phyloP scores from a whole-genome alignment of 169 alveolate species.

The Theileria luwenshuni region DNA sequence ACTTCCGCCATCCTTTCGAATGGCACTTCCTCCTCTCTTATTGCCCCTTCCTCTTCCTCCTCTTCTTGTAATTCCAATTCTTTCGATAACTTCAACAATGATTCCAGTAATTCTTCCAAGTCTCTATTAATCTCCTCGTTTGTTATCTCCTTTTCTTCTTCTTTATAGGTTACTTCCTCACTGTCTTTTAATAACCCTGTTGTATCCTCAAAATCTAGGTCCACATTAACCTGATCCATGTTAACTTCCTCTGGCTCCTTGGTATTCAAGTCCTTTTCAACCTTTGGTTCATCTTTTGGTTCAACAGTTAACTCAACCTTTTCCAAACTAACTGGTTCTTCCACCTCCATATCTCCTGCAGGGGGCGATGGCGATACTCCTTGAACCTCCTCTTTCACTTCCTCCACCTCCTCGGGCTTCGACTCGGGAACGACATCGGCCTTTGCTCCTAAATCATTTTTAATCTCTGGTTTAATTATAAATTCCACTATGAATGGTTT shows the following conservation, averaged over 20 bases:
- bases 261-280: not conserved
- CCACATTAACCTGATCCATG: conserved; percentile 17
- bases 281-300: not conserved
- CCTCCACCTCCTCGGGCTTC: not conserved
- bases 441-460: not conserved
- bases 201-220: conserved; percentile 6
- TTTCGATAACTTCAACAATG: conserved; percentile 20
- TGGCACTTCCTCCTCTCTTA: conserved; percentile 67
- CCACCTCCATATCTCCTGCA: not conserved
- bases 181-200: not conserved
- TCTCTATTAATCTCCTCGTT: not conserved
- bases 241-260: not conserved
- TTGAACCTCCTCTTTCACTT: not conserved
- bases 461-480: not conserved
- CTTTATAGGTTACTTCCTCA: not conserved
- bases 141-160: conserved; percentile 2
- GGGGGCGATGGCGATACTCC: no score
- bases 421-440: not conserved
- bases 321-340: not conserved
- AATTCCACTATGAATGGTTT: no score
- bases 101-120: not conserved
- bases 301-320: no score
- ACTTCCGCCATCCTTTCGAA: conserved; percentile 45
- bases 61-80: conserved; percentile 13
- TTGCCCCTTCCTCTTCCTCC: conserved; percentile 65